Evolutionary conservation across 2,329 filamentous ascomycete species (phyloP).

Genomic region (Graphium sp.): DNA sequence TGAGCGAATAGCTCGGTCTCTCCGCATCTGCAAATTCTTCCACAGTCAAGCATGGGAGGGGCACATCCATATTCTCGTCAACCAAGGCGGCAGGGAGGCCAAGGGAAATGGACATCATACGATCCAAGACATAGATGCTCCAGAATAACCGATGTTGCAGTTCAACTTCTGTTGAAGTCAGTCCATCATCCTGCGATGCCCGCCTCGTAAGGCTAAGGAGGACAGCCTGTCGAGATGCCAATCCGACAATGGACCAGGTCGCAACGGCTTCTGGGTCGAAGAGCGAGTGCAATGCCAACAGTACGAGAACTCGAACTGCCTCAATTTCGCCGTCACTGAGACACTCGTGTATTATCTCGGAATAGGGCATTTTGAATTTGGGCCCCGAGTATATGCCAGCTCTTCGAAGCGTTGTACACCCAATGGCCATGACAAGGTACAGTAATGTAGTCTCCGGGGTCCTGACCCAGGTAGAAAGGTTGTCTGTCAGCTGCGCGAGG

Average conservation of each 20-base stretch:
- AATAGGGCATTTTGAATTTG: conserved; percentile 18
- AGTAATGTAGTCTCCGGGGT: conserved; percentile 9
- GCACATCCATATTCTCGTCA: conserved; percentile 20
- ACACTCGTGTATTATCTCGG: conserved; percentile 22
- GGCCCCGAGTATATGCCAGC: conserved; percentile 19
- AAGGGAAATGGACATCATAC: conserved; percentile 23
- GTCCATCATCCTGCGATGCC: conserved; percentile 11
- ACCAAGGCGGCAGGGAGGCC: conserved; percentile 20
- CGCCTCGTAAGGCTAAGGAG: conserved; percentile 18
- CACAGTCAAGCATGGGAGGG: conserved; percentile 24
- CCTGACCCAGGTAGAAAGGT: conserved; percentile 9
- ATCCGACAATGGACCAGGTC: conserved; percentile 20
- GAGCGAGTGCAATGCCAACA: conserved; percentile 23
- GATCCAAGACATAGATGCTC: conserved; percentile 25
- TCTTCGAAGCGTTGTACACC: conserved; percentile 23
- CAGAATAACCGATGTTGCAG: conserved; percentile 22
- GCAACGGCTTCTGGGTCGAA: conserved; percentile 22
- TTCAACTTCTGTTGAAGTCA: conserved; percentile 12
- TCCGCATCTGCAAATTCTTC: conserved; percentile 24
- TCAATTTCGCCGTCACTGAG: conserved; percentile 16
- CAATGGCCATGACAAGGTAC: conserved; percentile 26
- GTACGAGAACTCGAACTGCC: conserved; percentile 21
- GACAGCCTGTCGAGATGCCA: conserved; percentile 20
- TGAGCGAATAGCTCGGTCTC: conserved; percentile 17
- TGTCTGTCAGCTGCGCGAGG: conserved; percentile 11